A percentile compares a stretch with the other conserved stretches of the same genome.
phyloP scores from a whole-genome alignment of 2,329 filamentous ascomycete species.

The Phoma sp. region DNA sequence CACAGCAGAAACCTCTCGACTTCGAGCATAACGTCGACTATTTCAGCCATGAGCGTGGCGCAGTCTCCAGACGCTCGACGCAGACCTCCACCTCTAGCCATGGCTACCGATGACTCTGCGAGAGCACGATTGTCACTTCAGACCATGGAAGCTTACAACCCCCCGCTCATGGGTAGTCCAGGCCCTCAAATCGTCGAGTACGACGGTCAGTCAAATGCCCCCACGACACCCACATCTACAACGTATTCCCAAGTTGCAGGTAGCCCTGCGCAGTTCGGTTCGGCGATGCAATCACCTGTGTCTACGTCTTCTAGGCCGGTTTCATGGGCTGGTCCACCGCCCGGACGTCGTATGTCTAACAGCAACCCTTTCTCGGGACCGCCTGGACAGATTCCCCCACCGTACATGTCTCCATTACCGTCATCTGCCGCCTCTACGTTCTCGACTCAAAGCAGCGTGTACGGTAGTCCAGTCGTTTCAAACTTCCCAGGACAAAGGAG shows the following conservation, averaged over 20 bases:
- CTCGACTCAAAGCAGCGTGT: conserved; percentile 66
- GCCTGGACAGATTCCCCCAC: conserved; percentile 65
- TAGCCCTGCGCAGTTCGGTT: conserved; percentile 75
- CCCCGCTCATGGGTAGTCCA: conserved; percentile 67
- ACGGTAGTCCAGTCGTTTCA: conserved; percentile 72
- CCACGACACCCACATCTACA: conserved; percentile 82
- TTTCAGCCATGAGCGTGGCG: conserved; percentile 69
- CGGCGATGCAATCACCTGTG: conserved; percentile 74
- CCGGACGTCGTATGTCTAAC: conserved; percentile 76
- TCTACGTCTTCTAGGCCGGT: conserved; percentile 73
- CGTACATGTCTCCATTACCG: conserved; percentile 63
- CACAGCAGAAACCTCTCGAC: conserved; percentile 86
- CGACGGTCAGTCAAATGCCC: conserved; percentile 72
- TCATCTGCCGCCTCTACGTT: conserved; percentile 61
- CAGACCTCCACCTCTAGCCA: conserved; percentile 81
- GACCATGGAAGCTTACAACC: conserved; percentile 69
- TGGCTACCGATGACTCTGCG: conserved; percentile 71
- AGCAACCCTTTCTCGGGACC: conserved; percentile 76
- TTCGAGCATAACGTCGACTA: conserved; percentile 81
- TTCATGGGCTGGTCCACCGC: conserved; percentile 75
- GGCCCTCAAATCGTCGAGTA: conserved; percentile 71
- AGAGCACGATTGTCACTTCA: conserved; percentile 63
- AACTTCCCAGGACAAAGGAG: conserved; percentile 69
- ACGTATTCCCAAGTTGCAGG: conserved; percentile 79
- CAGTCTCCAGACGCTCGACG: conserved; percentile 63